Evolutionary conservation across 495 filamentous ascomycete genomes (phyloP).

Genomic region (Jackrogersella multiformis): DNA sequence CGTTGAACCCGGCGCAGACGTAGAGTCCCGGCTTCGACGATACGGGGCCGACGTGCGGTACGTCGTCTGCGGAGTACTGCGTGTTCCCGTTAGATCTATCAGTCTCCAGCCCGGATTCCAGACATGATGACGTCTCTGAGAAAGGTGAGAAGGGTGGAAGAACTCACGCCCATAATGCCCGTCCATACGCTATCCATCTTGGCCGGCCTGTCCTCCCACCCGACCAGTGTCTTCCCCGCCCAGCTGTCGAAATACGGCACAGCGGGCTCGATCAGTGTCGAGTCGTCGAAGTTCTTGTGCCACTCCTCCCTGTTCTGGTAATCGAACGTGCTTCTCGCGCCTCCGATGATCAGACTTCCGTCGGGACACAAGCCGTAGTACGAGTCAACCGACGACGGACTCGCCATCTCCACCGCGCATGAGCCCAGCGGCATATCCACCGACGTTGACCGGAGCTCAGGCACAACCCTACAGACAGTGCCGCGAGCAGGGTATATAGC

Average conservation of each 20-base stretch:
- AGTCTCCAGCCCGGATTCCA: neutral
- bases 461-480: constrained; percentile 18
- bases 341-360: constrained; percentile 64
- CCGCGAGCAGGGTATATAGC: constrained; percentile 67
- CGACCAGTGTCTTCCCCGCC: constrained; percentile 58
- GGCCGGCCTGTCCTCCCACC: constrained; percentile 59
- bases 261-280: constrained; percentile 52
- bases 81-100: constrained; percentile 32
- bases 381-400: constrained; percentile 25
- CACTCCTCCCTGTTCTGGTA: constrained; percentile 49
- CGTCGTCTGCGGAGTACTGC: constrained; percentile 52
- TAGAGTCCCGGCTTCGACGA: constrained; percentile 54
- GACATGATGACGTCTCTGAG: neutral
- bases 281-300: constrained; percentile 62
- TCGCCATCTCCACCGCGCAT: constrained; percentile 18
- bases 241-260: constrained; percentile 58
- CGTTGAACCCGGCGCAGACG: constrained; percentile 60
- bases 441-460: neutral
- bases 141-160: neutral
- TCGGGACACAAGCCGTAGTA: constrained; percentile 63
- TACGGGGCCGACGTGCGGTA: constrained; percentile 58
- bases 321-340: constrained; percentile 52
- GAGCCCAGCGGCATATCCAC: constrained; percentile 11
- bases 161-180: constrained; percentile 54
- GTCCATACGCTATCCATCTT: constrained; percentile 62